Percentiles rank a stretch among this genome's conserved stretches.
These are phyloP conservation scores for Kodamaea sp. DNA, from an alignment of 1,139 yeast species.

Conservation along the genomic window DNA sequence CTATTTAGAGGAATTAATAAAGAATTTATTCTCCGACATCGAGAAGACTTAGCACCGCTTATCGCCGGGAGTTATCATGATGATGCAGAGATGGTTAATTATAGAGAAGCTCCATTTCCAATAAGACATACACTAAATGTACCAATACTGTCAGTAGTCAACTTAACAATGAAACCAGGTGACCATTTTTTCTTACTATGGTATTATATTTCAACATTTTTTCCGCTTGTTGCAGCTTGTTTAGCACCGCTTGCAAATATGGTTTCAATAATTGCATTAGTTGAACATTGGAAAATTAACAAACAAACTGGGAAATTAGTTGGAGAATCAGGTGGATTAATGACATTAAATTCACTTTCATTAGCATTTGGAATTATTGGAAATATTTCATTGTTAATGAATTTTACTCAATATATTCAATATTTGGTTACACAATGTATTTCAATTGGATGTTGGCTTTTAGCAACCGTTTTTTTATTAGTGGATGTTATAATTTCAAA, in stretches of 20 bases:
- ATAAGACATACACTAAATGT: slow-evolving; percentile 28
- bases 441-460: slow-evolving; percentile 60
- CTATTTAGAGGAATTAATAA: slow-evolving; percentile 6
- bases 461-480: slow-evolving; percentile 52
- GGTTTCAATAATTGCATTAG: slow-evolving; percentile 67
- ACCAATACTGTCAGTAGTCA: slow-evolving; percentile 30
- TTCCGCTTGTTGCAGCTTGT: slow-evolving; percentile 74
- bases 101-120: slow-evolving; percentile 18
- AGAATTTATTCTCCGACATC: slow-evolving; percentile 4
- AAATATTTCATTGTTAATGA: slow-evolving; percentile 60
- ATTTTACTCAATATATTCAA: slow-evolving; percentile 56
- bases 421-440: slow-evolving; percentile 58
- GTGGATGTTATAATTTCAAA: slow-evolving; percentile 41
- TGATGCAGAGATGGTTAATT: slow-evolving; percentile 8
- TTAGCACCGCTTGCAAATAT: slow-evolving; percentile 75
- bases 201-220: slow-evolving; percentile 59
- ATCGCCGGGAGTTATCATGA: slow-evolving; percentile 11
- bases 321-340: slow-evolving; percentile 40
- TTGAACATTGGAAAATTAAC: slow-evolving; percentile 60
- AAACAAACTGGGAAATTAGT: slow-evolving; percentile 20
- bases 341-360: slow-evolving; percentile 57
- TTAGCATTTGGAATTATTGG: slow-evolving; percentile 63
- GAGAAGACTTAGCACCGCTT: slow-evolving; percentile 4
- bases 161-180: slow-evolving; percentile 42
- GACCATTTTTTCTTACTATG: slow-evolving; percentile 49